Percentiles rank a stretch among this genome's conserved stretches.
Conservation (phyloP, 768 basidiomycete species). For the Russula griseocarnosa region DNA sequence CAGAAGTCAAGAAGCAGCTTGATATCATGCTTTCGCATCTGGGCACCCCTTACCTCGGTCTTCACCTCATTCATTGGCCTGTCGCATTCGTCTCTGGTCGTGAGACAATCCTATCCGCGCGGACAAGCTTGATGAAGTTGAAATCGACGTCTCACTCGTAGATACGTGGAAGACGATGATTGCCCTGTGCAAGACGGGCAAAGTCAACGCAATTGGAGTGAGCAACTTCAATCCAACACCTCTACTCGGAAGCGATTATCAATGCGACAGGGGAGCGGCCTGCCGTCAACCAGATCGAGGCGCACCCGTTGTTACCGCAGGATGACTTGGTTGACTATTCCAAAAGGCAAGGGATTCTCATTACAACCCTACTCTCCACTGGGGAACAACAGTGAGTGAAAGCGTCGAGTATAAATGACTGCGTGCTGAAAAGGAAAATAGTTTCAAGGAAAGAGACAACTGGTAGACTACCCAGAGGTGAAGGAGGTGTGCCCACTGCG, state of each 20-base stretch:
- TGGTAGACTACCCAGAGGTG: conserved; percentile 65
- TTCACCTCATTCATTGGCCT: conserved; percentile 83
- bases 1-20: conserved; percentile 65
- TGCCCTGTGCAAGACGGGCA: conserved; percentile 59
- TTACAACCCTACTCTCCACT: conserved; percentile 69
- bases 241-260: conserved; percentile 67
- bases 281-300: conserved; percentile 76
- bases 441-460: conserved; percentile 57
- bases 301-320: conserved; percentile 76
- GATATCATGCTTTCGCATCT: conserved; percentile 72
- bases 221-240: conserved; percentile 71
- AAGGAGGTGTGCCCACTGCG: conserved; percentile 58
- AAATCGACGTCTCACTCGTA: conserved; percentile 59
- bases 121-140: conserved; percentile 44
- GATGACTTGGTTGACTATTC: conserved; percentile 68
- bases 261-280: conserved; percentile 70
- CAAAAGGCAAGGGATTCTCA: conserved; percentile 63
- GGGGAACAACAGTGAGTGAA: conserved; percentile 68
- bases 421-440: conserved; percentile 30
- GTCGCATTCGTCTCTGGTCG: conserved; percentile 57
- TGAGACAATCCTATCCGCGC: conserved; percentile 49
- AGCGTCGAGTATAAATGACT: not conserved
- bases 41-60: conserved; percentile 71
- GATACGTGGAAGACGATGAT: conserved; percentile 85
- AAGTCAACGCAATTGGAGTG: conserved; percentile 73